phyloP scores from a whole-genome alignment of 2,329 filamentous ascomycete species.

The Xylaria sp. region DNA sequence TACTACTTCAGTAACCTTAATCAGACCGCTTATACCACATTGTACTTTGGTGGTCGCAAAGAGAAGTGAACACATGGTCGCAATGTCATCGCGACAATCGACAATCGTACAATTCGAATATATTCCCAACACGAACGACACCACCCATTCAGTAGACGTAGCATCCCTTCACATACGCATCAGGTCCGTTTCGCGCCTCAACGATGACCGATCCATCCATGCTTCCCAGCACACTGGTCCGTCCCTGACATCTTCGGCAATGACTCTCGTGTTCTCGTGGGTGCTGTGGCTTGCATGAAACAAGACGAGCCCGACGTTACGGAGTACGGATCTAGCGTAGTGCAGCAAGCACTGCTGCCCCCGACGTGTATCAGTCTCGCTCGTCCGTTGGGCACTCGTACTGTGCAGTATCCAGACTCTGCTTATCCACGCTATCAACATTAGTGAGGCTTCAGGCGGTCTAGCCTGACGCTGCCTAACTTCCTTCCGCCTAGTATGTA shows the following conservation, averaged over 20 bases:
- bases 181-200: conserved; percentile 17
- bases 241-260: conserved; percentile 26
- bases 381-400: background rate
- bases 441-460: background rate
- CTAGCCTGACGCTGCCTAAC: background rate
- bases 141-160: background rate
- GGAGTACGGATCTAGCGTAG: conserved; percentile 19
- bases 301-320: conserved; percentile 27
- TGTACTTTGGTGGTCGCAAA: background rate
- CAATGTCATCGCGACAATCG: background rate
- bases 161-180: conserved; percentile 13
- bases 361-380: too few species aligned
- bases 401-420: too few species aligned
- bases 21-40: background rate
- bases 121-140: background rate
- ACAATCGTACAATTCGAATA: background rate
- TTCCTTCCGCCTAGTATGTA: conserved; percentile 1
- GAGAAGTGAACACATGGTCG: background rate
- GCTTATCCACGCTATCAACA: background rate
- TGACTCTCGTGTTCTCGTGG: conserved; percentile 21
- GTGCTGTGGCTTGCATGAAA: conserved; percentile 31
- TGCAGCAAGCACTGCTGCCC: background rate
- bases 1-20: conserved; percentile 1
- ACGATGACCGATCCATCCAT: conserved; percentile 4
- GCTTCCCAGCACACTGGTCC: conserved; percentile 28